Percentiles rank a stretch among this genome's conserved stretches.
Evolutionary conservation across 2,329 filamentous ascomycete genomes (phyloP).

Genomic region (Diaporthe eres): DNA sequence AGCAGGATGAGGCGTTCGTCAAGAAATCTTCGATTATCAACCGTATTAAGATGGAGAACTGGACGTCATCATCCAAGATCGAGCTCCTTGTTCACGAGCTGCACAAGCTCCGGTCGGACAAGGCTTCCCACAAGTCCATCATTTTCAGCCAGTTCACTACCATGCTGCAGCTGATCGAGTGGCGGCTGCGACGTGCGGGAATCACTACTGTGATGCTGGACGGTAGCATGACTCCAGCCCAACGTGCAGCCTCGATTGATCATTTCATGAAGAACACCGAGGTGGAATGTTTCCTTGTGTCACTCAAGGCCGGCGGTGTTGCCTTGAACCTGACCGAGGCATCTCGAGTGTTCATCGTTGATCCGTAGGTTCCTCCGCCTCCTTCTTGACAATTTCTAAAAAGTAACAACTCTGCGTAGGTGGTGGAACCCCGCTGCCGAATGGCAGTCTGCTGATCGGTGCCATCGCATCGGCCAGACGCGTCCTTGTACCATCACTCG

Average conservation of each 20-base stretch:
- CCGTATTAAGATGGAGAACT: constrained; percentile 98
- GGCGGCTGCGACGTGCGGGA: constrained; percentile 94
- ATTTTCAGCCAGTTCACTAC: constrained; percentile 98
- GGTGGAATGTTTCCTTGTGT: constrained; percentile 96
- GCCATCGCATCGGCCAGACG: constrained; percentile 94
- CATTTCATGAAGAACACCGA: constrained; percentile 97
- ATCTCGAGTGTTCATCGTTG: constrained; percentile 94
- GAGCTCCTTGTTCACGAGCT: constrained; percentile 96
- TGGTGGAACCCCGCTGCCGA: constrained; percentile 99
- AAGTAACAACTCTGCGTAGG: constrained; percentile 57
- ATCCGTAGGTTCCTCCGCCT: constrained; percentile 77
- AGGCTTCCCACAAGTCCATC: constrained; percentile 94
- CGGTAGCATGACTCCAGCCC: constrained; percentile 94
- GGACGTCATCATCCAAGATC: constrained; percentile 98
- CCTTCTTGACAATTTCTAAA: constrained; percentile 20
- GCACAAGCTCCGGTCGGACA: constrained; percentile 91
- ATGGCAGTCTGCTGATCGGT: constrained; percentile 96
- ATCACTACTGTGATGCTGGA: constrained; percentile 99
- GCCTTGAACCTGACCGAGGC: constrained; percentile 96
- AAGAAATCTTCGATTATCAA: constrained; percentile 99
- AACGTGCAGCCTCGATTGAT: constrained; percentile 93
- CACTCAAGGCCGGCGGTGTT: constrained; percentile 95
- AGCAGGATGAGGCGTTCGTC: constrained; percentile 87
- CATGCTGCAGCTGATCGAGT: constrained; percentile 97
- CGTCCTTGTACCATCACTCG: constrained; percentile 95